A percentile compares a stretch with the other conserved stretches of the same genome.
Conservation (phyloP, 371 early-diverging fungal species). For the Mucor racemosus region DNA sequence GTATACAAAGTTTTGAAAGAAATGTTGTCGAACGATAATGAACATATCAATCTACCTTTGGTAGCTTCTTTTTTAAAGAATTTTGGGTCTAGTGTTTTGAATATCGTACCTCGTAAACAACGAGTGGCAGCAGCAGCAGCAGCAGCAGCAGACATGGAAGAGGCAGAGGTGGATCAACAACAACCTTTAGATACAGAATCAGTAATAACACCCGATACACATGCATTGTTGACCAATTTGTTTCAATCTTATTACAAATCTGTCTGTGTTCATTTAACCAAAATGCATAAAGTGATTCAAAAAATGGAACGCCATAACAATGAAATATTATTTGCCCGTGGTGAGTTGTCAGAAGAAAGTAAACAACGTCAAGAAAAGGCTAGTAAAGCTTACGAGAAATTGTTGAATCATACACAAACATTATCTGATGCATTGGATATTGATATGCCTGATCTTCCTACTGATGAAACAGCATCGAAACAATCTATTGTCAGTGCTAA, state of each 20-base stretch:
- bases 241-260: constrained; percentile 73
- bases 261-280: constrained; percentile 67
- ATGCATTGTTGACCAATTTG: constrained; percentile 58
- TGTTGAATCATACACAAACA: constrained; percentile 62
- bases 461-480: constrained; percentile 60
- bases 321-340: constrained; percentile 80
- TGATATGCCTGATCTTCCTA: constrained; percentile 79
- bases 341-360: constrained; percentile 82
- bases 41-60: constrained; percentile 72
- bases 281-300: constrained; percentile 76
- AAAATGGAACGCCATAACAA: constrained; percentile 79
- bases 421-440: constrained; percentile 67
- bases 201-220: constrained; percentile 57
- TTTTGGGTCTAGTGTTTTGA: constrained; percentile 61
- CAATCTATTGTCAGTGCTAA: constrained; percentile 57
- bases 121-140: constrained; percentile 43
- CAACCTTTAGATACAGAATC: constrained; percentile 18
- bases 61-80: constrained; percentile 80
- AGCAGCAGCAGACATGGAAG: background rate
- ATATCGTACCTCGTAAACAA: constrained; percentile 57
- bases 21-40: constrained; percentile 49
- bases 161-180: constrained; percentile 34
- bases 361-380: constrained; percentile 79
- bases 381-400: constrained; percentile 74
- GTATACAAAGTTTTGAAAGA: constrained; percentile 45